These are phyloP conservation scores for Pythium scleroteichum DNA, from an alignment of 352 stramenopile species.

Conservation along the genomic window DNA sequence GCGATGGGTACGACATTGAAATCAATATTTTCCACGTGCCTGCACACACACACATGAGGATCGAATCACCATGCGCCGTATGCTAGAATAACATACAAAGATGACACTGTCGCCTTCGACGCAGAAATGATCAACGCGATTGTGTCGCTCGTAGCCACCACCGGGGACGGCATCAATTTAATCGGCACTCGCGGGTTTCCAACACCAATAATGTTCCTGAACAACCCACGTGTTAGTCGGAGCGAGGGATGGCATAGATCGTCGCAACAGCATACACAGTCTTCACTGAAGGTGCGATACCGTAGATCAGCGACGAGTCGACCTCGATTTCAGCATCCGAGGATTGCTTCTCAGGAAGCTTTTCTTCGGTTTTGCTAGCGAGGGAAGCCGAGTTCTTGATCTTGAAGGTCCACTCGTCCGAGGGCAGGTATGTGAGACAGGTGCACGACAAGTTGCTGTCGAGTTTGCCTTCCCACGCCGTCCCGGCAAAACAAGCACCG, in stretches of 20 bases:
- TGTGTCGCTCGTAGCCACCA: neutral
- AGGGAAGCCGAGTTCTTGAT: conserved; percentile 18
- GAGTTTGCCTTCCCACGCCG: neutral
- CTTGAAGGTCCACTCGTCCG: conserved; percentile 37
- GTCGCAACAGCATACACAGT: conserved; percentile 5
- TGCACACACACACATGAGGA: too few species aligned
- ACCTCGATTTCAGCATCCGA: conserved; percentile 7
- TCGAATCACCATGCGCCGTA: too few species aligned
- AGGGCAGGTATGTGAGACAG: conserved; percentile 36
- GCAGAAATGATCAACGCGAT: neutral
- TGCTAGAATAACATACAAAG: neutral
- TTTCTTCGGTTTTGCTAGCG: conserved; percentile 9
- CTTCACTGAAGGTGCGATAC: conserved; percentile 25
- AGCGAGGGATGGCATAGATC: too few species aligned
- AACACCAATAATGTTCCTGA: conserved; percentile 4
- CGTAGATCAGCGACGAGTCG: conserved; percentile 35
- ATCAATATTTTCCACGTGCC: too few species aligned
- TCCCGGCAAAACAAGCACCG: conserved; percentile 25
- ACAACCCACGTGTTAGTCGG: neutral
- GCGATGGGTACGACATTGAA: neutral
- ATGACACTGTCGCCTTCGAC: neutral
- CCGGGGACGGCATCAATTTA: neutral
- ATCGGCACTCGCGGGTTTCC: neutral
- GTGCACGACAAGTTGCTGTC: conserved; percentile 48
- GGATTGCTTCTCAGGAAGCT: too few species aligned